Evolutionary conservation across 2,329 filamentous ascomycete genomes (phyloP).

Genomic region (Dissoconium aciculare): DNA sequence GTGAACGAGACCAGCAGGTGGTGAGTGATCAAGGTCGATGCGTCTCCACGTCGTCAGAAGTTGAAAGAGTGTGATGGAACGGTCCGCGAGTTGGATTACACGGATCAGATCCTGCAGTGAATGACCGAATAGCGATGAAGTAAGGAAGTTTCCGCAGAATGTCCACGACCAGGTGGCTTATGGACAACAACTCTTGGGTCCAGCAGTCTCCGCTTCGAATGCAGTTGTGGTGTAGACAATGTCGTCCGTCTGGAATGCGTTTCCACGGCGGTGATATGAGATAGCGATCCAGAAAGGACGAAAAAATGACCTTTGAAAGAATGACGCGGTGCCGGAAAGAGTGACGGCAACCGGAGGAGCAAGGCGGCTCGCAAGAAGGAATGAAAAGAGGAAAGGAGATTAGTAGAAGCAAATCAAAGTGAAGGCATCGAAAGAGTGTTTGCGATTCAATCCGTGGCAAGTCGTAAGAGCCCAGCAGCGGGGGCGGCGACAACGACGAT

Average conservation of each 20-base stretch:
- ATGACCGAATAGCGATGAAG: no score
- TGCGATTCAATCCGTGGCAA: constrained; percentile 23
- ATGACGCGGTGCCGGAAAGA: constrained; percentile 20
- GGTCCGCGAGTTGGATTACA: not conserved
- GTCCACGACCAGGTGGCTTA: no score
- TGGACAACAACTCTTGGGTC: no score
- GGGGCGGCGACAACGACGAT: constrained; percentile 3
- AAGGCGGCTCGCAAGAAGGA: constrained; percentile 8
- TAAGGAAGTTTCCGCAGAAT: no score
- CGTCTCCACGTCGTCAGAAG: constrained; percentile 1
- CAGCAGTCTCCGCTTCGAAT: no score
- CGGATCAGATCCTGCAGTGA: not conserved
- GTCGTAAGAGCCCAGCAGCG: constrained; percentile 7
- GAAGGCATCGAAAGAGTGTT: no score
- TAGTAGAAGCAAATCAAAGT: no score
- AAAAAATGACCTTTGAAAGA: constrained; percentile 13
- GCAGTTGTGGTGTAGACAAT: no score
- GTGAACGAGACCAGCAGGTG: no score
- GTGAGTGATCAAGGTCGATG: constrained; percentile 1
- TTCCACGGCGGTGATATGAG: no score
- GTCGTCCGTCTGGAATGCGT: no score
- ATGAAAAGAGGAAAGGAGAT: constrained; percentile 13
- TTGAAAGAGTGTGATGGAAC: constrained; percentile 2
- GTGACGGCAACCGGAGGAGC: constrained; percentile 16
- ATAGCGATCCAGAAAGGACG: no score